phyloP scores from a whole-genome alignment of 495 filamentous ascomycete genomes.

The Podospora bellae-mahoneyi region DNA sequence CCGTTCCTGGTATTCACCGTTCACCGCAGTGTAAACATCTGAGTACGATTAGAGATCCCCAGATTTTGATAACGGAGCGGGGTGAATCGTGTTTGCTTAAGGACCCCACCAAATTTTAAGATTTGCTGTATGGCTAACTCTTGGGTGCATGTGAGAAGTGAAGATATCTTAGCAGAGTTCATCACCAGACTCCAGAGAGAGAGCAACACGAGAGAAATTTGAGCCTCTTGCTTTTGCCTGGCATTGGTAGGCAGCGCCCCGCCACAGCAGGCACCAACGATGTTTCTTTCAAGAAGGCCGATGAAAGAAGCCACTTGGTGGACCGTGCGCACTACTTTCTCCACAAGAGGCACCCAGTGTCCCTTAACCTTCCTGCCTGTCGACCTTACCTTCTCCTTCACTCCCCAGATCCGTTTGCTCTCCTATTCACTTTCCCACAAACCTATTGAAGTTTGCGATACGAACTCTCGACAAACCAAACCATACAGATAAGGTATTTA shows the following conservation, averaged over 20 bases:
- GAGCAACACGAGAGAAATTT: no score
- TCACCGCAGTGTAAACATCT: neutral
- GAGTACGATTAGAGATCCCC: neutral
- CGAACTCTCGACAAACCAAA: neutral
- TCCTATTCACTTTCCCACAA: neutral
- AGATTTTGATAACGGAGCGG: neutral
- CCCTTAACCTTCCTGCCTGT: neutral
- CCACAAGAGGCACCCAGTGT: conserved; percentile 1
- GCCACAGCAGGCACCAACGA: conserved; percentile 8
- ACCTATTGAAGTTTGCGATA: neutral
- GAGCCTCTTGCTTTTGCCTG: neutral
- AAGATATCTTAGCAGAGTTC: no score
- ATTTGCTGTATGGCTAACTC: neutral
- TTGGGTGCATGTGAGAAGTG: neutral
- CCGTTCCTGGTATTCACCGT: neutral
- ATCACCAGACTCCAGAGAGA: no score
- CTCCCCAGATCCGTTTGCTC: neutral
- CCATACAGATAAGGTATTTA: neutral
- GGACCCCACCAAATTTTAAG: neutral
- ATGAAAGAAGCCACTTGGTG: neutral
- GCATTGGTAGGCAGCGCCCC: neutral
- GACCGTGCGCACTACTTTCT: neutral
- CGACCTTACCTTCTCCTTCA: neutral
- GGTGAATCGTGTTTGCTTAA: neutral
- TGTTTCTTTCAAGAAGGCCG: neutral